Evolutionary conservation across 495 filamentous ascomycete genomes (phyloP).

Genomic region (Talaromyces thailandensis): DNA sequence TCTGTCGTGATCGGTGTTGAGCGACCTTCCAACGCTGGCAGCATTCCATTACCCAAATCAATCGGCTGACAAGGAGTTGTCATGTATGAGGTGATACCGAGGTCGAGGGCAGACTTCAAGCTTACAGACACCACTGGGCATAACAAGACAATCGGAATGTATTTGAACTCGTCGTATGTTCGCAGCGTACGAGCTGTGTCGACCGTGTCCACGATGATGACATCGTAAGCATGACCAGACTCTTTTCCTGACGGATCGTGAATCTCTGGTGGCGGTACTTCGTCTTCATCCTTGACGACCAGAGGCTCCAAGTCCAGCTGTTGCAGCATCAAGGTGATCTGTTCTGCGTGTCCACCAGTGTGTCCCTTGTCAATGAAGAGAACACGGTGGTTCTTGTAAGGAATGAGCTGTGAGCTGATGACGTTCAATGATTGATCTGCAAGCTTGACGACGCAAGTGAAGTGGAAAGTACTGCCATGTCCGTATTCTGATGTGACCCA

Average conservation of each 20-base stretch:
- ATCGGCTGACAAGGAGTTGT: constrained; percentile 93
- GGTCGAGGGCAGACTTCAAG: constrained; percentile 88
- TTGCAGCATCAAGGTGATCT: constrained; percentile 73
- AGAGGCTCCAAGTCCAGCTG: constrained; percentile 72
- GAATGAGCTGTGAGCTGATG: constrained; percentile 74
- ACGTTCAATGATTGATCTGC: constrained; percentile 72
- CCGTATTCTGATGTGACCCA: constrained; percentile 96
- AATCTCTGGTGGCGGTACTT: constrained; percentile 52
- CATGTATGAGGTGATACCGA: constrained; percentile 98
- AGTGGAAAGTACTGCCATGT: constrained; percentile 90
- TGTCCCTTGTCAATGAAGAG: constrained; percentile 93
- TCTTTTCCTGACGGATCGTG: constrained; percentile 46
- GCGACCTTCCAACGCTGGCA: constrained; percentile 91
- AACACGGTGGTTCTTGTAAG: constrained; percentile 82
- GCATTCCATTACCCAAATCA: constrained; percentile 95
- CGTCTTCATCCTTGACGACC: constrained; percentile 60
- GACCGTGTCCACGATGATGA: constrained; percentile 93
- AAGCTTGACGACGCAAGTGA: constrained; percentile 88
- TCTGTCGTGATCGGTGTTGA: constrained; percentile 88
- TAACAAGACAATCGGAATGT: constrained; percentile 90
- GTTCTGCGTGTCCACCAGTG: constrained; percentile 60
- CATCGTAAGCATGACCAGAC: constrained; percentile 72
- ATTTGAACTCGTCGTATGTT: constrained; percentile 90
- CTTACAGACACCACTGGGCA: constrained; percentile 87
- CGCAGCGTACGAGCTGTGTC: constrained; percentile 78